Percentiles rank a stretch among this genome's conserved stretches.
phyloP scores from a whole-genome alignment of 805 yeast genomes.

The Clavispora fructus region DNA sequence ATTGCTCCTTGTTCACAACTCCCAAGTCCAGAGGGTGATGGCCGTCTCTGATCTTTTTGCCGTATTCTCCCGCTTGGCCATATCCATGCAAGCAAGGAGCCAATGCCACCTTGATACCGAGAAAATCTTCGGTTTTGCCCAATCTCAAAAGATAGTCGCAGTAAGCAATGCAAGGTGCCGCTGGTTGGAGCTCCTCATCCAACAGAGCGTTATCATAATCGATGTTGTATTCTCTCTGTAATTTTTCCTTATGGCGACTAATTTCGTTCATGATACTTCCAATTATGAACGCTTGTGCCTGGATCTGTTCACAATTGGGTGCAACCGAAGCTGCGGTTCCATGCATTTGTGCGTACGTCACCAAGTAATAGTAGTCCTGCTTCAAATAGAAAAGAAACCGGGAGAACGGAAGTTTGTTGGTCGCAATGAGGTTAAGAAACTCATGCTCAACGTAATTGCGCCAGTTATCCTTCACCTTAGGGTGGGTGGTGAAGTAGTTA shows the following conservation, averaged over 20 bases:
- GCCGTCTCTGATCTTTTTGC: constrained; percentile 14
- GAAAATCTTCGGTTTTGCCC: constrained; percentile 51
- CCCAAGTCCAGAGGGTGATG: constrained; percentile 18
- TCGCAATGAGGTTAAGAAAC: constrained; percentile 52
- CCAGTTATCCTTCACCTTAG: constrained; percentile 54
- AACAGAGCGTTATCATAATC: constrained; percentile 32
- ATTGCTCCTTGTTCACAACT: constrained; percentile 12
- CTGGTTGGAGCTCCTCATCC: constrained; percentile 43
- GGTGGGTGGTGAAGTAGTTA: constrained; percentile 51
- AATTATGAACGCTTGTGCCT: constrained; percentile 47
- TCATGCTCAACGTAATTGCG: constrained; percentile 52
- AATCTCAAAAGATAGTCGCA: constrained; percentile 54
- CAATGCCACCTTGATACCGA: constrained; percentile 61
- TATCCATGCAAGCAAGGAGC: constrained; percentile 78
- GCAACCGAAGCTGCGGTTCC: constrained; percentile 60
- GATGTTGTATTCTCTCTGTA: constrained; percentile 37
- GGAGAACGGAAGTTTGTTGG: constrained; percentile 42
- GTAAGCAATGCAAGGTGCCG: constrained; percentile 55
- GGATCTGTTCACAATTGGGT: constrained; percentile 47
- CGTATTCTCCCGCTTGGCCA: constrained; percentile 47
- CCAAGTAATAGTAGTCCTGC: constrained; percentile 67
- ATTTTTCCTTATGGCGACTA: constrained; percentile 47
- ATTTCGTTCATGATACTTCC: constrained; percentile 51
- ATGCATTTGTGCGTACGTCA: constrained; percentile 65
- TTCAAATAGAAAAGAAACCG: constrained; percentile 50